Evolutionary conservation across 495 filamentous ascomycete species (phyloP).

Genomic region (Pyrenula massariospora): DNA sequence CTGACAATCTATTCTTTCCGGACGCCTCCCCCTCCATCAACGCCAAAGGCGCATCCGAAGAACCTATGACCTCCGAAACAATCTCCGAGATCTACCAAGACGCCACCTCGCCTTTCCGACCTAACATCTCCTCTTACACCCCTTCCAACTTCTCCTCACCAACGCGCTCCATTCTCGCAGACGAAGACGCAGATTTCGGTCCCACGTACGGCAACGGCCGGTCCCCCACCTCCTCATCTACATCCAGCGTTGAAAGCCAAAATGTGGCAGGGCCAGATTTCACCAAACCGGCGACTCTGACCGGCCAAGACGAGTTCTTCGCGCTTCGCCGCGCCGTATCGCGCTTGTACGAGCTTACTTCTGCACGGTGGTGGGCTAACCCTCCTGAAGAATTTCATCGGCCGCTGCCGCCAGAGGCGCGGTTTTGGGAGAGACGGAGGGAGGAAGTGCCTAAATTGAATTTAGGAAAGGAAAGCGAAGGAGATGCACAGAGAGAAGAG

Average conservation of each 20-base stretch:
- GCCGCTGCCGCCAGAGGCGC: constrained; percentile 43
- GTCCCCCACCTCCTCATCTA: background rate
- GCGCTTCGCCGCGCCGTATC: constrained; percentile 57
- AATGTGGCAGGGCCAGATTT: constrained; percentile 25
- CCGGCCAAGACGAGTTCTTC: constrained; percentile 62
- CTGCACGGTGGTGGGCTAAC: constrained; percentile 45
- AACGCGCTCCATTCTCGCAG: constrained; percentile 15
- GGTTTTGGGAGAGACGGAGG: constrained; percentile 42
- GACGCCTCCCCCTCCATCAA: constrained; percentile 17
- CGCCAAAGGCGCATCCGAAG: background rate
- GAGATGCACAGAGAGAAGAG: constrained; percentile 24
- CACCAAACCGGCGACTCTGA: constrained; percentile 42
- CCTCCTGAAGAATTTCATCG: constrained; percentile 46
- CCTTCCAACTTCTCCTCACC: constrained; percentile 13
- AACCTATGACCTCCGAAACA: constrained; percentile 48
- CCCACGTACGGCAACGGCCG: constrained; percentile 13
- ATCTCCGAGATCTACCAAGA: constrained; percentile 62
- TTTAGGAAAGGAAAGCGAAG: constrained; percentile 22
- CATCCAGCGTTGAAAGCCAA: background rate
- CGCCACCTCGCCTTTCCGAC: constrained; percentile 53
- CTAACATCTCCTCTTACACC: constrained; percentile 52
- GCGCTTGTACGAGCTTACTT: constrained; percentile 59
- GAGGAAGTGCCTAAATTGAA: constrained; percentile 9
- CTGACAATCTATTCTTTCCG: constrained; percentile 61
- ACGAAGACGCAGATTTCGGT: constrained; percentile 20